phyloP scores from a whole-genome alignment of 495 filamentous ascomycete species.

The Penicillium nucicola region DNA sequence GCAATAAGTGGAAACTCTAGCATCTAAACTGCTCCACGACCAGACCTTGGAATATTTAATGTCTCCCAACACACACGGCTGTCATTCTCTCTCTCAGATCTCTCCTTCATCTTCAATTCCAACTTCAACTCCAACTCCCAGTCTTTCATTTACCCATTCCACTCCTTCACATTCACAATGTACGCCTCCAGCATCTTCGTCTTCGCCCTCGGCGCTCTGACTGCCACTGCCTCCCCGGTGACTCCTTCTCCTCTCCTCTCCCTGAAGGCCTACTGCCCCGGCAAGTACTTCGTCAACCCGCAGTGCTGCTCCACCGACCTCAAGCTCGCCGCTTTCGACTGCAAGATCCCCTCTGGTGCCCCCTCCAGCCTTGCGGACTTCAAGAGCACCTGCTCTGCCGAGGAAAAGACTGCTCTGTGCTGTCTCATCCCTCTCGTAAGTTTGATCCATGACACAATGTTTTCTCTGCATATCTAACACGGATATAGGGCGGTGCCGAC shows the following conservation, averaged over 20 bases:
- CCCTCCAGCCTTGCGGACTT: background rate
- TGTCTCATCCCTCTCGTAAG: background rate
- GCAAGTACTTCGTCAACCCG: conserved; percentile 1
- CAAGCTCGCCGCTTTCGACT: background rate
- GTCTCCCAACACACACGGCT: background rate
- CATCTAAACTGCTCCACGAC: background rate
- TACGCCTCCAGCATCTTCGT: background rate
- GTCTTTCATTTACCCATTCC: background rate
- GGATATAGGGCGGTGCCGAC: background rate
- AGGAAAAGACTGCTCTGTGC: background rate
- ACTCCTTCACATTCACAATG: background rate
- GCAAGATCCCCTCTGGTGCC: background rate
- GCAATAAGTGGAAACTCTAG: background rate
- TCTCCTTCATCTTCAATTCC: too few species aligned
- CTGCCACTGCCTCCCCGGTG: background rate
- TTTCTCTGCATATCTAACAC: background rate
- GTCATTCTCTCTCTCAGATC: background rate
- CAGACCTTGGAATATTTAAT: background rate
- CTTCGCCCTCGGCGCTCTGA: background rate
- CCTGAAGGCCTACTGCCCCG: background rate
- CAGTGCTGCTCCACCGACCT: background rate
- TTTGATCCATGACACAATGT: background rate
- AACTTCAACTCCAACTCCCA: background rate
- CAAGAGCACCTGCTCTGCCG: background rate
- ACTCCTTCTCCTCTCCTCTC: background rate